Conservation (phyloP, 2,329 filamentous ascomycete genomes). For the Colletotrichum trifolii region DNA sequence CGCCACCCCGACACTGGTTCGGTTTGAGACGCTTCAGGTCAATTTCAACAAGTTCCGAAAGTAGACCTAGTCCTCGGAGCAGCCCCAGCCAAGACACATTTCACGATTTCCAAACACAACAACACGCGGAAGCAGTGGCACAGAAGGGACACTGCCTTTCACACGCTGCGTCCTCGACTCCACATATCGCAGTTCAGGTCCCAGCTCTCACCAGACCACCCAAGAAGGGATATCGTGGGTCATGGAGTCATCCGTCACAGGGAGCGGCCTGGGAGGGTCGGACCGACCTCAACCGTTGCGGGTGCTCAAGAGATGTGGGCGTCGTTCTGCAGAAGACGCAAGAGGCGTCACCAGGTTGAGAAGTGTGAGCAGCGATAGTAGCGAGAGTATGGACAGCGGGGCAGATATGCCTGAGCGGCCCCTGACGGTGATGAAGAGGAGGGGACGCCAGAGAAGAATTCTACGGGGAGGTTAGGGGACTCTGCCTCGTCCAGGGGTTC, state of each 20-base stretch:
- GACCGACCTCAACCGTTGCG: conserved; percentile 59
- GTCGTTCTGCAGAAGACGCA: conserved; percentile 4
- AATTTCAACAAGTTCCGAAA: conserved; percentile 10
- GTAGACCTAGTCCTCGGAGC: not conserved
- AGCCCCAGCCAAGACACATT: too few species aligned
- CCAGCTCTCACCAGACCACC: conserved; percentile 25
- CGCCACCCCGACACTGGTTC: conserved; percentile 18
- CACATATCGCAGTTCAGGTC: too few species aligned
- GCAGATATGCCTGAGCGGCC: conserved; percentile 41
- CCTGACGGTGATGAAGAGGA: conserved; percentile 51
- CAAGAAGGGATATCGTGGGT: conserved; percentile 40
- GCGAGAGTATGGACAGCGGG: conserved; percentile 42
- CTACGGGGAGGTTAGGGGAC: too few species aligned
- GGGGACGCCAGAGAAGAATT: conserved; percentile 34
- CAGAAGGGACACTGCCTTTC: too few species aligned
- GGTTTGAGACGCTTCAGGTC: conserved; percentile 20
- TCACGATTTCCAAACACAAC: too few species aligned
- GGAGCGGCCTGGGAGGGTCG: conserved; percentile 21
- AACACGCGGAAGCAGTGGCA: too few species aligned
- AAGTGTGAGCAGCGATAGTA: conserved; percentile 40
- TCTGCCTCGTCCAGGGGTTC: too few species aligned
- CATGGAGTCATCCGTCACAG: conserved; percentile 46
- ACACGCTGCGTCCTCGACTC: too few species aligned
- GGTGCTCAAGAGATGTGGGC: conserved; percentile 56
- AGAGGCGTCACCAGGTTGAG: conserved; percentile 36